Evolutionary conservation across 768 basidiomycete genomes (phyloP).

Genomic region (Dioszegia crocea): DNA sequence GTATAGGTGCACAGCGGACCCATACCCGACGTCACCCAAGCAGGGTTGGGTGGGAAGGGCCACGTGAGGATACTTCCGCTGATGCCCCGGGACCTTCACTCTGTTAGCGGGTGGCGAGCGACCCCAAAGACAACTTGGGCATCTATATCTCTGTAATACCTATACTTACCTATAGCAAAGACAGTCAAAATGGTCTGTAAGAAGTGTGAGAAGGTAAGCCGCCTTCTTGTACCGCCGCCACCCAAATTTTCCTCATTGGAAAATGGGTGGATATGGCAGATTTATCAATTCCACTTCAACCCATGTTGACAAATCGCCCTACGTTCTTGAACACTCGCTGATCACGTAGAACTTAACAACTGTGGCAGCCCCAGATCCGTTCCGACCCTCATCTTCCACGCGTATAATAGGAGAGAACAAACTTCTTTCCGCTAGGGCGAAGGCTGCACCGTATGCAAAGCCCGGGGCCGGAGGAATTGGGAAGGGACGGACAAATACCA

Average conservation of each 20-base stretch:
- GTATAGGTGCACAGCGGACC: not conserved
- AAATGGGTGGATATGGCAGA: not conserved
- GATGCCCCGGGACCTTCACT: not conserved
- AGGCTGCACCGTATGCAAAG: slow-evolving; percentile 36
- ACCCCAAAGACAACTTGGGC: not conserved
- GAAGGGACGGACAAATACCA: slow-evolving; percentile 30
- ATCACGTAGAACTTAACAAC: slow-evolving; percentile 37
- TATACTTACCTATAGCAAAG: not conserved
- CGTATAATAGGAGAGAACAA: slow-evolving; percentile 51
- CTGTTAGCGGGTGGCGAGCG: not conserved
- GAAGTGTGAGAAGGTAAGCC: slow-evolving; percentile 49
- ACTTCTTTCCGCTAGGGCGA: slow-evolving; percentile 39
- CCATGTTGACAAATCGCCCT: too few relatives aligned
- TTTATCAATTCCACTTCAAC: too few relatives aligned
- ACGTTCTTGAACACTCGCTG: too few relatives aligned
- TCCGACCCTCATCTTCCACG: slow-evolving; percentile 42
- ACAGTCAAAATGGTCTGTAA: slow-evolving; percentile 48
- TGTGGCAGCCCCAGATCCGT: slow-evolving; percentile 49
- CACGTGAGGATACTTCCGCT: not conserved
- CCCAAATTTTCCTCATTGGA: not conserved
- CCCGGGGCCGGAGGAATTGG: slow-evolving; percentile 14
- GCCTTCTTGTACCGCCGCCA: not conserved
- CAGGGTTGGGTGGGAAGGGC: not conserved
- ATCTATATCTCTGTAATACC: not conserved
- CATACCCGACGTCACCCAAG: not conserved